A percentile compares a stretch with the other conserved stretches of the same genome.
These are phyloP conservation scores for Colletotrichum melonis DNA, from an alignment of 2,329 filamentous ascomycete species.

Conservation along the genomic window DNA sequence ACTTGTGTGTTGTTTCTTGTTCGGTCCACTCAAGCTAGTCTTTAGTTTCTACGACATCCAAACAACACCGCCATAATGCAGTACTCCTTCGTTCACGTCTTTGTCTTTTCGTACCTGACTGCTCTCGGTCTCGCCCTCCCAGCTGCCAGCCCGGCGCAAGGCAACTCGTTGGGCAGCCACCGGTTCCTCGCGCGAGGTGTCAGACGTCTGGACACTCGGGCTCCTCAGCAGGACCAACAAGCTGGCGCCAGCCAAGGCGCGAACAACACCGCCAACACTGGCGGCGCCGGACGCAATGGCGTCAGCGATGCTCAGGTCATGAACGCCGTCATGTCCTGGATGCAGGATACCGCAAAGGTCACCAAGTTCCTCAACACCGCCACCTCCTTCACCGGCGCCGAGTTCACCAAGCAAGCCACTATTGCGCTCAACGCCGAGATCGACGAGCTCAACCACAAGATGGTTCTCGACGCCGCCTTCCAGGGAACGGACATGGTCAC, in stretches of 20 bases:
- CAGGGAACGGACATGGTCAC: conserved; percentile 26
- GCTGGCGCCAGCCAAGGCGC: conserved; percentile 14
- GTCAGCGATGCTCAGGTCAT: conserved; percentile 36
- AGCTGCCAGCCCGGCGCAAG: conserved; percentile 27
- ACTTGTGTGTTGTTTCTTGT: not conserved
- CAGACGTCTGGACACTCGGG: not conserved
- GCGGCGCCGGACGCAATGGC: conserved; percentile 11
- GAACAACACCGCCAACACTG: conserved; percentile 14
- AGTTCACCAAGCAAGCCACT: conserved; percentile 38
- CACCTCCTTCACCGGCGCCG: conserved; percentile 36
- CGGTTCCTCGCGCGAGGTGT: conserved; percentile 2
- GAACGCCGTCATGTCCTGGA: conserved; percentile 39
- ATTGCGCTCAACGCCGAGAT: conserved; percentile 39
- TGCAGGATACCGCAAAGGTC: conserved; percentile 38
- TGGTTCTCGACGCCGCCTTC: conserved; percentile 36
- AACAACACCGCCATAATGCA: conserved; percentile 30
- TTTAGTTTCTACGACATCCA: not conserved
- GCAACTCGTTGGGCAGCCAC: not conserved
- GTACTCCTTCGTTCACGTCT: conserved; percentile 15
- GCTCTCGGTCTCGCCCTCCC: conserved; percentile 16
- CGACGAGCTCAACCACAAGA: conserved; percentile 40
- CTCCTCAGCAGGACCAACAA: conserved; percentile 3
- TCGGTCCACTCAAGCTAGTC: conserved; percentile 9
- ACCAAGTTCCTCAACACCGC: conserved; percentile 38
- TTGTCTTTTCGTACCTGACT: conserved; percentile 17